Conservation (phyloP, 2,329 filamentous ascomycete genomes). For the Pseudocercospora pini-densiflorae region DNA sequence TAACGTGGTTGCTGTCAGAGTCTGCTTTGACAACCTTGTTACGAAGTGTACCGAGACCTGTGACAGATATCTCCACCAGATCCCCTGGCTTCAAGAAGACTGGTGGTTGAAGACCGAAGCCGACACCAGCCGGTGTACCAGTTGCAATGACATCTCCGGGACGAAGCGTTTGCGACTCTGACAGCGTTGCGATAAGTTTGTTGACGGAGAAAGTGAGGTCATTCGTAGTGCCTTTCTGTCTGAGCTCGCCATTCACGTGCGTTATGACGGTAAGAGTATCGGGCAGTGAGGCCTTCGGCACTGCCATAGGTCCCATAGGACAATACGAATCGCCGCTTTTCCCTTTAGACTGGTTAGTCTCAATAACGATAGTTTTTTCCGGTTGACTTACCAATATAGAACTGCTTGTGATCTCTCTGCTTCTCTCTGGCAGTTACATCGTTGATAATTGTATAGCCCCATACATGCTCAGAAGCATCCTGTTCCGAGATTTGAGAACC, state of each 20-base stretch:
- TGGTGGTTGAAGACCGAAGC: slow-evolving; percentile 52
- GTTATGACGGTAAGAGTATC: slow-evolving; percentile 48
- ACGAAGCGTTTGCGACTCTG: slow-evolving; percentile 56
- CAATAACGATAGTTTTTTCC: slow-evolving; percentile 57
- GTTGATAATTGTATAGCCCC: slow-evolving; percentile 63
- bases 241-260: slow-evolving; percentile 55
- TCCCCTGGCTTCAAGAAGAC: slow-evolving; percentile 49
- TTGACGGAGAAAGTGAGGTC: slow-evolving; percentile 58
- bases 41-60: slow-evolving; percentile 46
- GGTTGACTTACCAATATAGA: slow-evolving; percentile 61
- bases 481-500: slow-evolving; percentile 51
- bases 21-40: slow-evolving; percentile 36
- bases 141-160: slow-evolving; percentile 58
- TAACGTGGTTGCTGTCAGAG: background rate
- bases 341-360: background rate
- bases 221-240: slow-evolving; percentile 54
- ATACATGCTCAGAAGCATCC: slow-evolving; percentile 57
- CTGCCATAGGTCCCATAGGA: slow-evolving; percentile 55
- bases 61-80: slow-evolving; percentile 49
- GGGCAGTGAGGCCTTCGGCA: slow-evolving; percentile 53
- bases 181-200: slow-evolving; percentile 53
- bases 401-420: slow-evolving; percentile 64
- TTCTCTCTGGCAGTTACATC: slow-evolving; percentile 60
- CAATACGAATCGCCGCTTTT: slow-evolving; percentile 5
- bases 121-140: slow-evolving; percentile 56